These are phyloP conservation scores for Vararia minispora DNA, from an alignment of 768 basidiomycete genomes.

Conservation along the genomic window DNA sequence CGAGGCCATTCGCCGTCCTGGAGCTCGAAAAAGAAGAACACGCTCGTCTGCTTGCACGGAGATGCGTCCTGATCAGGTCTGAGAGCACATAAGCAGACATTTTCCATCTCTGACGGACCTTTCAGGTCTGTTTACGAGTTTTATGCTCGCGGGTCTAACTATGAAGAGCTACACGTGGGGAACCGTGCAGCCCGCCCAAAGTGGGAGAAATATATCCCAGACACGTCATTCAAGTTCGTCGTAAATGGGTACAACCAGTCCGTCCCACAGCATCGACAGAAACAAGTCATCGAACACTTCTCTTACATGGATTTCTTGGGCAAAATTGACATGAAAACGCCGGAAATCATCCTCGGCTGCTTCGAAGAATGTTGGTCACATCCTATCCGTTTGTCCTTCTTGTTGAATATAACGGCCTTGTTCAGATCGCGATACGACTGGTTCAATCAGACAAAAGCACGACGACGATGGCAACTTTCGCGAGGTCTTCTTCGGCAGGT, in stretches of 20 bases:
- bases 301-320: conserved; percentile 77
- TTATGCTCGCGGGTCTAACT: conserved; percentile 59
- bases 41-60: conserved; percentile 55
- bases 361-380: conserved; percentile 76
- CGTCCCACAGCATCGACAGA: conserved; percentile 56
- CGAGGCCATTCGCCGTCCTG: conserved; percentile 67
- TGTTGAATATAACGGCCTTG: not conserved
- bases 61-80: conserved; percentile 82
- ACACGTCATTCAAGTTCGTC: conserved; percentile 74
- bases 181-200: conserved; percentile 31
- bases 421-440: conserved; percentile 40
- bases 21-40: conserved; percentile 61
- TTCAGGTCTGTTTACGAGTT: conserved; percentile 67
- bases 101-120: not conserved
- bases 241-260: conserved; percentile 68
- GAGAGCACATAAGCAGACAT: conserved; percentile 19
- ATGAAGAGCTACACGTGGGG: conserved; percentile 55
- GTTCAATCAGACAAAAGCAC: conserved; percentile 32
- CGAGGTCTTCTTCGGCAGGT: conserved; percentile 74
- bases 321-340: conserved; percentile 69
- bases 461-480: conserved; percentile 59
- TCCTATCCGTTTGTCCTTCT: conserved; percentile 11
- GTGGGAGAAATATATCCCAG: conserved; percentile 49
- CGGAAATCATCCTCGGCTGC: conserved; percentile 60
- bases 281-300: conserved; percentile 66